Evolutionary conservation across 257 asterid genomes (phyloP), one percentile per base, ranked within the genome.

Genomic region (Petrea volubilis): DNA sequence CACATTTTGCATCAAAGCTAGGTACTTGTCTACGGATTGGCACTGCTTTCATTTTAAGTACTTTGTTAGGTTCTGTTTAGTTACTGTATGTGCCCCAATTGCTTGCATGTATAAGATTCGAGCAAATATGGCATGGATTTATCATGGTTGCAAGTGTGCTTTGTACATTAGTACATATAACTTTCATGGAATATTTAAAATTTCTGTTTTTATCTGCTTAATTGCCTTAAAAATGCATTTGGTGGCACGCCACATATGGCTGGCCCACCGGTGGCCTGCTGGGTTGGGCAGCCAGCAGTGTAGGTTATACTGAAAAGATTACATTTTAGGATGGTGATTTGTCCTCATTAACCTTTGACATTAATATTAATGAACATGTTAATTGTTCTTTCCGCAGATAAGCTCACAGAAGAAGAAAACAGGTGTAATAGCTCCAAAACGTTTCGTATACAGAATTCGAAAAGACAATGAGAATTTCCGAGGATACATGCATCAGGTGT

Each of bases 381-480:
- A 55, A 23, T 36, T 75, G 38, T 50, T 83, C 33, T 57, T 41
- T 65, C 46, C 46, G 70, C 86, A 89, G 97, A 89, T 89, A 76
- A 87, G 87, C 72, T 82, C 88, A 7, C 97, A 91, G 81, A 91
- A 89, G 95, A 91, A 91, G 82, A 89, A 85, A 82, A 91, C 96
- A 6, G 97, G 96, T 46, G 93, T 89, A 15, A 77, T 89, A 56
- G 95, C 95, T 75, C 96, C 97, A 68, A 89, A 85, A 71, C 92
- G 93, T 81, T 89, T 89, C 79, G 95, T 91, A 55, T 88, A 87
- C 55, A 86, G 91, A 75, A 85, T 91, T 60, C 75, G 90, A 72
- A 89, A 86, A 73, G 88, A 87, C 77, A 88, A 91, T 76, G 95
- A 91, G 81, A 76, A 73, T 49, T 88, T 88, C 68, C 87, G 96